Evolutionary conservation across 805 yeast genomes (phyloP).

Genomic region (Torulaspora microellipsoides): DNA sequence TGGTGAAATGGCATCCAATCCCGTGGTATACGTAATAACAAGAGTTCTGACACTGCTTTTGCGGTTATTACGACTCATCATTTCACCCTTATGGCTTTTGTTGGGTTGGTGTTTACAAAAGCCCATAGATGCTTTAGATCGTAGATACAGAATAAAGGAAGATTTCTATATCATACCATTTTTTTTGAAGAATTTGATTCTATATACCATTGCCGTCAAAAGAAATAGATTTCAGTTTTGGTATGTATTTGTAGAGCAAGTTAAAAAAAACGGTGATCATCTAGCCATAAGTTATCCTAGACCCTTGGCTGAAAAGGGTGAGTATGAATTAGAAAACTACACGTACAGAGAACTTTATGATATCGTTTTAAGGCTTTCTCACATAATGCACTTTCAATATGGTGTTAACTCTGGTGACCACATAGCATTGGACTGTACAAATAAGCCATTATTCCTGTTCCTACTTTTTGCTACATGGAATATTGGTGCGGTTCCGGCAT

Average conservation of each 20-base stretch:
- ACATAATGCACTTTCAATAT: conserved; percentile 56
- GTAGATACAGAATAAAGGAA: conserved; percentile 39
- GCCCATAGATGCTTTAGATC: conserved; percentile 22
- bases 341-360: conserved; percentile 69
- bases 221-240: conserved; percentile 50
- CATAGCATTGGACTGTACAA: conserved; percentile 71
- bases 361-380: conserved; percentile 60
- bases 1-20: conserved; percentile 5
- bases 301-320: conserved; percentile 45
- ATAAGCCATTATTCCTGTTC: conserved; percentile 76
- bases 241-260: conserved; percentile 64
- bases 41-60: conserved; percentile 13
- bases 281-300: conserved; percentile 57
- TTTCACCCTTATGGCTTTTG: conserved; percentile 16
- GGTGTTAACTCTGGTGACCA: conserved; percentile 63
- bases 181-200: conserved; percentile 39
- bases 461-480: conserved; percentile 88
- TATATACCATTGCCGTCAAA: conserved; percentile 34
- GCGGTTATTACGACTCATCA: conserved; percentile 17
- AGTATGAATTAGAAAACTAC: conserved; percentile 55
- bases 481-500: conserved; percentile 84
- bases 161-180: conserved; percentile 51
- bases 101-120: conserved; percentile 12
- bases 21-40: conserved; percentile 12
- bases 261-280: conserved; percentile 42